Percentiles rank a stretch among this genome's conserved stretches.
Conservation (phyloP, 176 grass and related monocot species). For the Rhynchospora pubera region DNA sequence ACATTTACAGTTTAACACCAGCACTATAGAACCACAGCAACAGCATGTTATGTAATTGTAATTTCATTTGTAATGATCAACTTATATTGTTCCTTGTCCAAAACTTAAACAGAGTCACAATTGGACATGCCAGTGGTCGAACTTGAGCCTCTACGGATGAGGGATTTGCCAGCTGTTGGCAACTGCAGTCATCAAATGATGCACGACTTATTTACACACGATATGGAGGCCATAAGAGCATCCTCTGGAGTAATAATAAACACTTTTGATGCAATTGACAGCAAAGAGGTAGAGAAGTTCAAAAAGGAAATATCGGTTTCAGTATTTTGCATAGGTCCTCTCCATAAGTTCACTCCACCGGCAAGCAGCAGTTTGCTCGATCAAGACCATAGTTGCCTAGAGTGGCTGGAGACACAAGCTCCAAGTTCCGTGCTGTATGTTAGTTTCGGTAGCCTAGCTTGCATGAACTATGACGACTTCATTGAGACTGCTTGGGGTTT, state of each 20-base stretch:
- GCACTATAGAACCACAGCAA: no score
- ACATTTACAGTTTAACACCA: not conserved
- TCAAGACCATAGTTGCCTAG: conserved; percentile 25
- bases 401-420: conserved; percentile 22
- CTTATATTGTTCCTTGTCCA: not conserved
- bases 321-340: conserved; percentile 28
- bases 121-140: conserved; percentile 1
- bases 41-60: not conserved
- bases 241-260: conserved; percentile 30
- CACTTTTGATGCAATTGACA: conserved; percentile 22
- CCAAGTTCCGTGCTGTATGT: conserved; percentile 28
- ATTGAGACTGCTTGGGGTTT: conserved; percentile 24
- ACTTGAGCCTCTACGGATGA: conserved; percentile 21
- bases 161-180: not conserved
- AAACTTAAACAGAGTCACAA: conserved; percentile 10
- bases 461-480: conserved; percentile 16
- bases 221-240: not conserved
- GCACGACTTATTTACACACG: not conserved
- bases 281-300: conserved; percentile 5
- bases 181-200: not conserved
- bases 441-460: conserved; percentile 31
- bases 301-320: not conserved
- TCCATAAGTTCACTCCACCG: conserved; percentile 9
- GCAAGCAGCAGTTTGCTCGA: not conserved
- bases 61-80: not conserved